Evolutionary conservation across 352 stramenopile genomes (phyloP).

Genomic region (Pythium vanterpoolii): DNA sequence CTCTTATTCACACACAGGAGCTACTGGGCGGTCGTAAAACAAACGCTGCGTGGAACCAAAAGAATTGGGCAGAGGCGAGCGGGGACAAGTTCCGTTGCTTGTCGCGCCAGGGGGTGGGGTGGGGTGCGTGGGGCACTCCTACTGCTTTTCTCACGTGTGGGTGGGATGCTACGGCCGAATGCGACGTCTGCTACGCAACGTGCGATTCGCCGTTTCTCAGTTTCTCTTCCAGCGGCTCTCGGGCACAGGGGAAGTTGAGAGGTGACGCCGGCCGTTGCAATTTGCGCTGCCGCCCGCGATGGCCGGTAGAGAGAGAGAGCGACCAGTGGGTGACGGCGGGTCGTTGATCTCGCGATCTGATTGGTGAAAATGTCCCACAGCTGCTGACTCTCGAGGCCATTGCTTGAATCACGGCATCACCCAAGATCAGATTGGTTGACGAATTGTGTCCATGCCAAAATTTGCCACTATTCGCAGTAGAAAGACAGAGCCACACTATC

Average conservation of each 20-base stretch:
- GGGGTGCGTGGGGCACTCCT: too few species aligned
- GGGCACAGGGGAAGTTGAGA: background rate
- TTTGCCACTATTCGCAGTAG: too few species aligned
- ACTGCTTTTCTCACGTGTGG: too few species aligned
- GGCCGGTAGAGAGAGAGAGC: too few species aligned
- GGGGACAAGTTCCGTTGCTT: constrained; percentile 15
- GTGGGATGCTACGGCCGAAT: background rate
- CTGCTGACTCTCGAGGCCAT: constrained; percentile 18
- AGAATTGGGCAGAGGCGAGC: background rate
- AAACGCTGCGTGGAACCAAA: background rate
- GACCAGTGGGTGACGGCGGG: background rate
- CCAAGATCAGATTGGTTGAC: constrained; percentile 7
- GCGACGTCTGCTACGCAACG: background rate
- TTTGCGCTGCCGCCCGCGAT: background rate
- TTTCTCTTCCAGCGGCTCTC: background rate
- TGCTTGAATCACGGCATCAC: constrained; percentile 13
- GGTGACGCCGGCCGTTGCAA: background rate
- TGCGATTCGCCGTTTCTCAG: background rate
- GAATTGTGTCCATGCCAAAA: background rate
- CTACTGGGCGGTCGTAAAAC: background rate
- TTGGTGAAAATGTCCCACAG: constrained; percentile 12
- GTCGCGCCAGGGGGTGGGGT: background rate
- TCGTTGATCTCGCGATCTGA: background rate
- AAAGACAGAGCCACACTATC: too few species aligned
- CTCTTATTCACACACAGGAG: too few species aligned